Evolutionary conservation across 768 basidiomycete species (phyloP).

Genomic region (Boletus huronensis): DNA sequence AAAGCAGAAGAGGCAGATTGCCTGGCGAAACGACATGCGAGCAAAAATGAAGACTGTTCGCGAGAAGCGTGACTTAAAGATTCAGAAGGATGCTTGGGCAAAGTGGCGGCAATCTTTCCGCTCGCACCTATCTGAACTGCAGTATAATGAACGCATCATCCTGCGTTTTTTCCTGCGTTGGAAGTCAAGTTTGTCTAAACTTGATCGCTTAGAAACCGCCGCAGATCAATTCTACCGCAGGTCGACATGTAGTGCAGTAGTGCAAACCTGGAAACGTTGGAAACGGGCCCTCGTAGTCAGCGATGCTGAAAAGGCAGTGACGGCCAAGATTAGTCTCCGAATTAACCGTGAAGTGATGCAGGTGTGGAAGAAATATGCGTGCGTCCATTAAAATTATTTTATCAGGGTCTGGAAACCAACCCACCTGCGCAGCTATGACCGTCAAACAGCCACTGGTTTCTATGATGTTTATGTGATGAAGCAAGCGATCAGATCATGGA

Average conservation of each 20-base stretch:
- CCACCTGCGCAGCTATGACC: constrained; percentile 38
- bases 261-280: constrained; percentile 59
- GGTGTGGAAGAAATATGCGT: constrained; percentile 59
- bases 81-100: constrained; percentile 57
- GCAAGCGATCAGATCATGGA: constrained; percentile 52
- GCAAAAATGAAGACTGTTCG: constrained; percentile 61
- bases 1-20: constrained; percentile 51
- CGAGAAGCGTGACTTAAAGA: constrained; percentile 49
- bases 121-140: constrained; percentile 49
- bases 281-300: constrained; percentile 41
- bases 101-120: constrained; percentile 63
- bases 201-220: constrained; percentile 43
- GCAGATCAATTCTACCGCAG: constrained; percentile 49
- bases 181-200: constrained; percentile 41
- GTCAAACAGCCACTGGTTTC: constrained; percentile 42
- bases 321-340: constrained; percentile 44
- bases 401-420: constrained; percentile 2
- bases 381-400: constrained; percentile 24
- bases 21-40: constrained; percentile 71
- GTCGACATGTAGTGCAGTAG: constrained; percentile 36
- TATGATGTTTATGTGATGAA: constrained; percentile 44
- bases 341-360: constrained; percentile 47
- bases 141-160: constrained; percentile 44
- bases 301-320: constrained; percentile 43
- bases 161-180: constrained; percentile 48